phyloP scores from a whole-genome alignment of 2,329 filamentous ascomycete species.

The Beauveria sp. region DNA sequence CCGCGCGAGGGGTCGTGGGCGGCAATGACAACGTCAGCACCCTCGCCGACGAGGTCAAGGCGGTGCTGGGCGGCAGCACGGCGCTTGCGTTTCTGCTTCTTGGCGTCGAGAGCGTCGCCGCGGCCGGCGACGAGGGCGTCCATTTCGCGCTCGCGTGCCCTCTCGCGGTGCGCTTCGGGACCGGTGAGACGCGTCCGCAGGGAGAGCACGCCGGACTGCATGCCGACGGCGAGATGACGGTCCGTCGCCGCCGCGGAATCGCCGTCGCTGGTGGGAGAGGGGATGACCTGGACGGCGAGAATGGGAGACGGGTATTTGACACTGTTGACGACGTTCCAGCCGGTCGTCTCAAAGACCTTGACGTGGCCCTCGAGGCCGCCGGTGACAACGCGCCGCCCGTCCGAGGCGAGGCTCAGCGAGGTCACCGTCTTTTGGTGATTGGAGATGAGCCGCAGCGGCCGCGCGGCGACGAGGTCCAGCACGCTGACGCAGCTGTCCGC shows the following conservation, averaged over 20 bases:
- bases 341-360: constrained; percentile 90
- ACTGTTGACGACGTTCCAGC: constrained; percentile 94
- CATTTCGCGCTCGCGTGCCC: constrained; percentile 78
- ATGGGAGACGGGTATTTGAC: constrained; percentile 91
- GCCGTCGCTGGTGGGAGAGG: constrained; percentile 11
- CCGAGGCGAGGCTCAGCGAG: constrained; percentile 71
- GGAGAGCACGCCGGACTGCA: constrained; percentile 88
- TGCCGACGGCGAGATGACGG: constrained; percentile 88
- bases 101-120: constrained; percentile 68
- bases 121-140: constrained; percentile 69
- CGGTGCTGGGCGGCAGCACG: constrained; percentile 35
- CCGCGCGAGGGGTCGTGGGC: constrained; percentile 42
- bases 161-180: constrained; percentile 66
- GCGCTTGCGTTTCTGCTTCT: constrained; percentile 61
- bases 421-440: constrained; percentile 99
- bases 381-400: constrained; percentile 72
- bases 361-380: constrained; percentile 92
- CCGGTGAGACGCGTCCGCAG: constrained; percentile 83
- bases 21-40: constrained; percentile 81
- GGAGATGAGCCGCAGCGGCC: constrained; percentile 75
- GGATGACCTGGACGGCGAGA: constrained; percentile 70
- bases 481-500: constrained; percentile 84
- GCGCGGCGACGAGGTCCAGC: constrained; percentile 84
- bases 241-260: constrained; percentile 42
- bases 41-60: constrained; percentile 79